These are phyloP conservation scores for Trypanosoma theileri DNA, from an alignment of 208 protist genomes.

Conservation along the genomic window DNA sequence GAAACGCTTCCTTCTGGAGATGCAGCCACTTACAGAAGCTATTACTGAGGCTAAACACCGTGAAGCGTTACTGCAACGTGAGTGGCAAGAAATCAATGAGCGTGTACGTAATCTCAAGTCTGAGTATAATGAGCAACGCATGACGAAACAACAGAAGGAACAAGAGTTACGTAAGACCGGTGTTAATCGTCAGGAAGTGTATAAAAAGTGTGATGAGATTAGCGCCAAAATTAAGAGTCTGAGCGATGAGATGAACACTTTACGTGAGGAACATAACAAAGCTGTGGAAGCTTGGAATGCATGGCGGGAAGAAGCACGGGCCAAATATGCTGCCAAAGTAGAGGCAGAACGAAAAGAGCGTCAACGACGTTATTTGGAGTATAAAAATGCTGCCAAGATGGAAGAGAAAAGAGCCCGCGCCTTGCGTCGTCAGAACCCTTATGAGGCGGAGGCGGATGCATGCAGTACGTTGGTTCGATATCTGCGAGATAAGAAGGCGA, in stretches of 20 bases:
- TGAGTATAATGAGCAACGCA: constrained; percentile 45
- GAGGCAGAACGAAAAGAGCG: constrained; percentile 62
- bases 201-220: constrained; percentile 57
- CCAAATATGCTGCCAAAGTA: constrained; percentile 58
- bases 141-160: constrained; percentile 46
- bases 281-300: constrained; percentile 50
- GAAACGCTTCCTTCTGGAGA: constrained; percentile 61
- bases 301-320: constrained; percentile 61
- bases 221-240: constrained; percentile 38
- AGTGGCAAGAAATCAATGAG: constrained; percentile 78
- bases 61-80: constrained; percentile 67
- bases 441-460: constrained; percentile 53
- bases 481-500: constrained; percentile 61
- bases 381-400: constrained; percentile 54
- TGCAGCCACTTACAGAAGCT: constrained; percentile 65
- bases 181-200: constrained; percentile 44
- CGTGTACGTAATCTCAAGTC: constrained; percentile 62
- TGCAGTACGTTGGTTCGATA: constrained; percentile 66
- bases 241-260: constrained; percentile 50
- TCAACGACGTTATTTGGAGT: constrained; percentile 43
- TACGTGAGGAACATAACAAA: constrained; percentile 45
- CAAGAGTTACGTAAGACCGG: constrained; percentile 43
- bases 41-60: constrained; percentile 62
- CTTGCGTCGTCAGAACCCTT: constrained; percentile 55
- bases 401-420: constrained; percentile 57